Percentiles rank a stretch among this genome's conserved stretches.
phyloP scores from a whole-genome alignment of 371 early-diverging fungal species.

The Mucor plumbeus region DNA sequence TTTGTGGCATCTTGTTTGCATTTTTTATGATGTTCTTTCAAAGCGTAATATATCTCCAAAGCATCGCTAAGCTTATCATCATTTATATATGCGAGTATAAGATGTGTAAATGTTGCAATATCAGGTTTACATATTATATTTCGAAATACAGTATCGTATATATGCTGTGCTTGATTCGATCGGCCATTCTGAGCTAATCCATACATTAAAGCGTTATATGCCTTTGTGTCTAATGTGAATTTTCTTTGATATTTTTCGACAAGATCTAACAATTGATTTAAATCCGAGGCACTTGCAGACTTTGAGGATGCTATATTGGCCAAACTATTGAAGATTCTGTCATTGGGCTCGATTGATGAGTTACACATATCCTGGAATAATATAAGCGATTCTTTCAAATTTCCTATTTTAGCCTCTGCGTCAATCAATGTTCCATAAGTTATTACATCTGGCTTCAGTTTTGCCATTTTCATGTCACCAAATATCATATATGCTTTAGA shows the following conservation, averaged over 20 bases:
- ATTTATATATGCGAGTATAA: slow-evolving; percentile 37
- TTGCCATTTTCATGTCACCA: slow-evolving; percentile 38
- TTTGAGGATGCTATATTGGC: slow-evolving; percentile 32
- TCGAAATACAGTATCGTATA: slow-evolving; percentile 24
- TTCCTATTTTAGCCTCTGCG: slow-evolving; percentile 40
- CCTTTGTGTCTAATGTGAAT: slow-evolving; percentile 18
- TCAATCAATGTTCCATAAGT: slow-evolving; percentile 63
- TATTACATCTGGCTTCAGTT: slow-evolving; percentile 47
- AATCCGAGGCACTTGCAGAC: background rate
- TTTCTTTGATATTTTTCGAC: background rate
- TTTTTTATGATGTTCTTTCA: slow-evolving; percentile 32
- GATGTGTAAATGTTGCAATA: slow-evolving; percentile 33
- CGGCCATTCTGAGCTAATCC: slow-evolving; percentile 28
- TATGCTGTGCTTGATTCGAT: slow-evolving; percentile 21
- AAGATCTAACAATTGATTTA: background rate
- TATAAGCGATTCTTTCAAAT: slow-evolving; percentile 36
- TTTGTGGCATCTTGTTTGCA: background rate
- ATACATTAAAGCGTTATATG: slow-evolving; percentile 31
- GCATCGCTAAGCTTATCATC: slow-evolving; percentile 31
- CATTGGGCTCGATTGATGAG: slow-evolving; percentile 35
- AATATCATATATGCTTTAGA: slow-evolving; percentile 42
- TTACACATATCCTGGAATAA: slow-evolving; percentile 47
- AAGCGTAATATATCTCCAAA: slow-evolving; percentile 29
- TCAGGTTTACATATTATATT: slow-evolving; percentile 20
- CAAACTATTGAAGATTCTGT: slow-evolving; percentile 39